Evolutionary conservation across 108 stramenopile species (phyloP), one percentile per base, ranked within the genome.

Genomic region (Pseudonitzschia delicatissima): DNA sequence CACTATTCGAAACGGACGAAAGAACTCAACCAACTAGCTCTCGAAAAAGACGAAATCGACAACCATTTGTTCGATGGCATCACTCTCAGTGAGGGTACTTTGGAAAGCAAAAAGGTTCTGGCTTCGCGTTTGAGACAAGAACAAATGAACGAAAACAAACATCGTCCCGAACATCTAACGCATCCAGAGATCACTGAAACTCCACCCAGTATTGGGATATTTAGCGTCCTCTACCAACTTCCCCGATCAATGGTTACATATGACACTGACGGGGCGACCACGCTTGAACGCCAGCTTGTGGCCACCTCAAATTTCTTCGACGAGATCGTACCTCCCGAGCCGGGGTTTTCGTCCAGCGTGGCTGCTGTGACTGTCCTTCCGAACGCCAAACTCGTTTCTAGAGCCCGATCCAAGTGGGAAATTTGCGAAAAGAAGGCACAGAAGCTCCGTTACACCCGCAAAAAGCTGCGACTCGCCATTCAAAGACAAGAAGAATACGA

Each of bases 351-450:
- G 33, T 84, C 82, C 25, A 81, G 79, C 57, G 92, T 93, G 15
- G 92, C 86, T 6, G 92, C 92, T 1, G 88, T 93, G 4, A 89
- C 92, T 0, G 81, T 93, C 13, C 42, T 93, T 17, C 92, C 92
- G 8, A 74, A 77, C 6, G 79, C 89, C 9, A 48, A 66, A 21
- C 69, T 76, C 45, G 65, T 94, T 25, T 80, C 85, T 2, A 64
- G 53, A 31, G 86, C 88, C 9, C 91, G 93, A 90, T 72, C 78
- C 26, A 84, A 84, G 45, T 94, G 93, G 93, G 88, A 87, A 49
- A 57, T 57, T 7, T 82, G 80, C 7, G 86, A 80, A n/a, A 72
- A 68, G 12, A 77, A 76, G 45, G 50, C 87, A 34, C 59, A 88
- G 7, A 72, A 85, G 50, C 70, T 92, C 57, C 72, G 86, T 18